These are phyloP conservation scores for Thelonectria blattea DNA, from an alignment of 2,329 filamentous ascomycete species.

Conservation along the genomic window DNA sequence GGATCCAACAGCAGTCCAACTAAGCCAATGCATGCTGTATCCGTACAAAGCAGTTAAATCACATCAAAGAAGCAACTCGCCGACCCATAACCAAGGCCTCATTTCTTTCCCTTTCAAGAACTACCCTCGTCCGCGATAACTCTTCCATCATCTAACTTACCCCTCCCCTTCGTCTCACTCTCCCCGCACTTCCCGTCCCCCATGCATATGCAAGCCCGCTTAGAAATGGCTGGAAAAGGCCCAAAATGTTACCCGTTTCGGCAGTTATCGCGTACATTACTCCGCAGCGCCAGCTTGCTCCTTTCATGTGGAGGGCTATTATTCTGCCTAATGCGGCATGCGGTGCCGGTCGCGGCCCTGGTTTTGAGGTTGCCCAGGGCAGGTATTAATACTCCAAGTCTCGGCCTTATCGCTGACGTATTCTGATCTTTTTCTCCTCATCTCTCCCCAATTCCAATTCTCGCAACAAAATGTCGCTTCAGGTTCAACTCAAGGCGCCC, in stretches of 20 bases:
- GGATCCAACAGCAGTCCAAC: too few relatives aligned
- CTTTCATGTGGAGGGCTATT: slow-evolving; percentile 6
- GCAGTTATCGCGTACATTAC: slow-evolving; percentile 2
- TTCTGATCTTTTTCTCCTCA: neutral
- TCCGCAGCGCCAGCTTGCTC: neutral
- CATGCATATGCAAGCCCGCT: neutral
- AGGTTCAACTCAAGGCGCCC: slow-evolving; percentile 67
- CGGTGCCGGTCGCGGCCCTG: neutral
- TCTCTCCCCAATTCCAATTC: neutral
- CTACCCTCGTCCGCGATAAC: too few relatives aligned
- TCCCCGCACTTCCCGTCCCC: neutral
- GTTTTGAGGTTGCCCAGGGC: too few relatives aligned
- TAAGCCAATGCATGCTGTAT: too few relatives aligned
- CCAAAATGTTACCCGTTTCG: slow-evolving; percentile 12
- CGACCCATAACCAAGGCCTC: too few relatives aligned
- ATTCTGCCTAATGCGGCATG: slow-evolving; percentile 10
- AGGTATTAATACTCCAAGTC: neutral
- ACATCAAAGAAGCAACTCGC: too few relatives aligned
- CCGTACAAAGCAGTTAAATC: too few relatives aligned
- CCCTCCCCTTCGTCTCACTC: neutral
- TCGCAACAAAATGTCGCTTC: slow-evolving; percentile 10
- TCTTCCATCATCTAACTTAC: too few relatives aligned
- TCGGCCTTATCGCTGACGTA: neutral
- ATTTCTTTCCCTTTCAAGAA: too few relatives aligned
- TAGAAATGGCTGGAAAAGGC: neutral